phyloP scores from a whole-genome alignment of 768 basidiomycete genomes.

The Termitomyces heimii region DNA sequence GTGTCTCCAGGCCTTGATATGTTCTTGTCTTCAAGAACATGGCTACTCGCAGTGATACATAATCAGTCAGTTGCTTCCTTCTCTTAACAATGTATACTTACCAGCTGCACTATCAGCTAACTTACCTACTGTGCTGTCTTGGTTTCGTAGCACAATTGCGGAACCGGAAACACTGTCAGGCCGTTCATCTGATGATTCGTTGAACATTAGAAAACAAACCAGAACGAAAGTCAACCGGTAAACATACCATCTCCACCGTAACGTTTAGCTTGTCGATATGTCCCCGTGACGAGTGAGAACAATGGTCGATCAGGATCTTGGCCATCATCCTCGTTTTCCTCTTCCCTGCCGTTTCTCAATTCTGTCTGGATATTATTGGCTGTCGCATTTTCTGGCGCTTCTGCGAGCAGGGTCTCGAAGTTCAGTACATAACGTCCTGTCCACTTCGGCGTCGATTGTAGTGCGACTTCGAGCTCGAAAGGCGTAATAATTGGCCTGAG shows the following conservation, averaged over 20 bases:
- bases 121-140: conserved; percentile 51
- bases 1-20: conserved; percentile 77
- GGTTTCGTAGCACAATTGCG: conserved; percentile 52
- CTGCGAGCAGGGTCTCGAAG: conserved; percentile 54
- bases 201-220: neutral
- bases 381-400: conserved; percentile 4
- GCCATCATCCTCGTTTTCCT: conserved; percentile 19
- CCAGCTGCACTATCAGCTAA: conserved; percentile 69
- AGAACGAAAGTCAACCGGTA: neutral
- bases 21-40: conserved; percentile 68
- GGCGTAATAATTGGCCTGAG: conserved; percentile 89
- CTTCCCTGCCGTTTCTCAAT: neutral
- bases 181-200: neutral
- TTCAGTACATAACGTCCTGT: conserved; percentile 76
- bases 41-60: conserved; percentile 30
- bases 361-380: neutral
- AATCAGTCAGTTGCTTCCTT: neutral
- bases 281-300: conserved; percentile 85
- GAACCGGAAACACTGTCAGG: conserved; percentile 9
- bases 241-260: conserved; percentile 40
- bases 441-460: conserved; percentile 67
- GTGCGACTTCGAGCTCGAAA: conserved; percentile 80
- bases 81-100: conserved; percentile 20
- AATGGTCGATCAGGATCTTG: conserved; percentile 63
- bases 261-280: conserved; percentile 71